A percentile compares a stretch with the other conserved stretches of the same genome.
Evolutionary conservation across 192 early-diverging fungal species (phyloP).

Genomic region (Rhizoclosmatium sp.): DNA sequence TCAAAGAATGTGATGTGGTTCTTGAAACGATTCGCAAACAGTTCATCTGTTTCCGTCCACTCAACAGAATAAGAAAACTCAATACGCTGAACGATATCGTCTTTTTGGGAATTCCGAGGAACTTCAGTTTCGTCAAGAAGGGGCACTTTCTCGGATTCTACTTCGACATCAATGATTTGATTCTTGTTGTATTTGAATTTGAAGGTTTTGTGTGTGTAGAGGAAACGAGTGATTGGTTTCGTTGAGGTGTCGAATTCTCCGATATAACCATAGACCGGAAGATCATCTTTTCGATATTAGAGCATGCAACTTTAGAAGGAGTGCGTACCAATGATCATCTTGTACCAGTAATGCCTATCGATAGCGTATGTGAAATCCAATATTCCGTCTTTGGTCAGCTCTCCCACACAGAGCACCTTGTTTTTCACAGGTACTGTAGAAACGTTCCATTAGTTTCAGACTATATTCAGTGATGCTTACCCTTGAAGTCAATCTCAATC

Average conservation of each 20-base stretch:
- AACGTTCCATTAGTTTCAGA: neutral
- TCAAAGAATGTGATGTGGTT: conserved; percentile 85
- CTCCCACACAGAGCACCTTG: conserved; percentile 58
- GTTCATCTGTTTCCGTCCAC: conserved; percentile 60
- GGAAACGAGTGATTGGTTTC: conserved; percentile 31
- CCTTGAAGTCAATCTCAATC: conserved; percentile 68
- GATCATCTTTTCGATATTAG: conserved; percentile 53
- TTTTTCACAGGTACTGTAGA: conserved; percentile 28
- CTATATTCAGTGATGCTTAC: conserved; percentile 47
- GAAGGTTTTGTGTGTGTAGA: conserved; percentile 72
- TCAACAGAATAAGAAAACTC: conserved; percentile 79
- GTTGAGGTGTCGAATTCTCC: conserved; percentile 47
- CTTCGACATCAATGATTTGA: conserved; percentile 46
- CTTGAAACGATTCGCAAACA: conserved; percentile 84
- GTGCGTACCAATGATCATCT: conserved; percentile 52
- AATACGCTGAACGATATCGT: conserved; percentile 39
- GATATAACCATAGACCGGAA: conserved; percentile 61
- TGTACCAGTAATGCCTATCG: conserved; percentile 70
- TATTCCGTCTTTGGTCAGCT: conserved; percentile 55
- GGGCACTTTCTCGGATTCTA: conserved; percentile 17
- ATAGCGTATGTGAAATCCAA: conserved; percentile 71
- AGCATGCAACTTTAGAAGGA: neutral
- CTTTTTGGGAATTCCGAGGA: neutral
- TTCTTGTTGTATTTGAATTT: conserved; percentile 69
- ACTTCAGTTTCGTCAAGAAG: neutral